phyloP scores from a whole-genome alignment of 345 rosid genomes.

The Moringa oleifera region DNA sequence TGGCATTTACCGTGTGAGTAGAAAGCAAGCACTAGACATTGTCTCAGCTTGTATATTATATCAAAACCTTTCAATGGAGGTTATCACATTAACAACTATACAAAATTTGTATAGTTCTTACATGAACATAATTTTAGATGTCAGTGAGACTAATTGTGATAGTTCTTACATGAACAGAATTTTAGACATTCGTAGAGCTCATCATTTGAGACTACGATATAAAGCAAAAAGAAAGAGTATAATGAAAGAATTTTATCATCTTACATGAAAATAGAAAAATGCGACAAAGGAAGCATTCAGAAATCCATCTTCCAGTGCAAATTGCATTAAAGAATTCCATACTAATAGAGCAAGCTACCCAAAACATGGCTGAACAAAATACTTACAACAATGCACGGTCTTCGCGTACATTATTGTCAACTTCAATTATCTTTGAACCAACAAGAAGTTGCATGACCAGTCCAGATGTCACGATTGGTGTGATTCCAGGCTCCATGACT shows the following conservation, averaged over 20 bases:
- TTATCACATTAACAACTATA: too few relatives aligned
- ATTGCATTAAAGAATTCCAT: too few relatives aligned
- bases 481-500: conserved; percentile 83
- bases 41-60: background rate
- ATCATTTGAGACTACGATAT: background rate
- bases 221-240: background rate
- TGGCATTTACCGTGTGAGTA: too few relatives aligned
- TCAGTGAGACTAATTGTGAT: too few relatives aligned
- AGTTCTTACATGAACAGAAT: background rate
- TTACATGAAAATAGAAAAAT: background rate
- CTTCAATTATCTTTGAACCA: conserved; percentile 71
- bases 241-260: too few relatives aligned
- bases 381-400: conserved; percentile 78
- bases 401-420: conserved; percentile 75
- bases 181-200: background rate
- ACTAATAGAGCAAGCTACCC: too few relatives aligned
- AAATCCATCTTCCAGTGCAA: too few relatives aligned
- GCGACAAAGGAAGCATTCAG: too few relatives aligned
- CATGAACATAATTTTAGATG: too few relatives aligned
- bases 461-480: conserved; percentile 78
- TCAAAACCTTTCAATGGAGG: background rate
- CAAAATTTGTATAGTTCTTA: too few relatives aligned
- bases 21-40: too few relatives aligned
- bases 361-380: background rate
- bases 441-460: conserved; percentile 72